A percentile compares a stretch with the other conserved stretches of the same genome.
Evolutionary conservation across 2,329 filamentous ascomycete genomes (phyloP).

Genomic region (Penicillium sp.): DNA sequence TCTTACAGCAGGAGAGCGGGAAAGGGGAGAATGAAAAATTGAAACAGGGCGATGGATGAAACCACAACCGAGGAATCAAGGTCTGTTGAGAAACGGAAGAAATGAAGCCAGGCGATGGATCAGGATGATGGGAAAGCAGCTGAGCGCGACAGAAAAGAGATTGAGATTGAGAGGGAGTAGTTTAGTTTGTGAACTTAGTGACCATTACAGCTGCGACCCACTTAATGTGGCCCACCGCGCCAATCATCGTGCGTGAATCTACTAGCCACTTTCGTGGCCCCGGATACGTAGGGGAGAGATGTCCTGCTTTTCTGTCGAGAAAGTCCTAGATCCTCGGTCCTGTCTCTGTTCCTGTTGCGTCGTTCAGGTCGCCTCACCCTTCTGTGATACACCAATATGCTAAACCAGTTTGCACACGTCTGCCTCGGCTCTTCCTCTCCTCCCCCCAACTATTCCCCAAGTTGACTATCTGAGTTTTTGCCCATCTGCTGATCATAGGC

Average conservation of each 20-base stretch:
- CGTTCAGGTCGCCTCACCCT: too few species aligned
- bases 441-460: neutral
- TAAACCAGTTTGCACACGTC: neutral
- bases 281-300: neutral
- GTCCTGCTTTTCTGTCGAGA: neutral
- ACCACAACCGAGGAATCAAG: neutral
- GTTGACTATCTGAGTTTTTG: neutral
- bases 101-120: slow-evolving; percentile 10
- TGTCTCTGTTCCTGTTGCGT: too few species aligned
- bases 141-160: slow-evolving; percentile 17
- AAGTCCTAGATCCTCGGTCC: too few species aligned
- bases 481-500: neutral
- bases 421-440: neutral
- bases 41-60: slow-evolving; percentile 3
- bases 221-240: neutral
- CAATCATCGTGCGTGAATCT: slow-evolving; percentile 11
- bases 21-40: slow-evolving; percentile 11
- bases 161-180: slow-evolving; percentile 18
- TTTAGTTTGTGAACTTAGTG: slow-evolving; percentile 21
- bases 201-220: slow-evolving; percentile 14
- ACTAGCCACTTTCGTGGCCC: slow-evolving; percentile 3
- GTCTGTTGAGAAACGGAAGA: slow-evolving; percentile 5
- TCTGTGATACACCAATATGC: neutral
- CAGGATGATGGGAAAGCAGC: slow-evolving; percentile 5
- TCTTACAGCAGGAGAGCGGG: slow-evolving; percentile 12